Conservation (phyloP, 2,329 filamentous ascomycete genomes). For the Taxawa tesnikishii region DNA sequence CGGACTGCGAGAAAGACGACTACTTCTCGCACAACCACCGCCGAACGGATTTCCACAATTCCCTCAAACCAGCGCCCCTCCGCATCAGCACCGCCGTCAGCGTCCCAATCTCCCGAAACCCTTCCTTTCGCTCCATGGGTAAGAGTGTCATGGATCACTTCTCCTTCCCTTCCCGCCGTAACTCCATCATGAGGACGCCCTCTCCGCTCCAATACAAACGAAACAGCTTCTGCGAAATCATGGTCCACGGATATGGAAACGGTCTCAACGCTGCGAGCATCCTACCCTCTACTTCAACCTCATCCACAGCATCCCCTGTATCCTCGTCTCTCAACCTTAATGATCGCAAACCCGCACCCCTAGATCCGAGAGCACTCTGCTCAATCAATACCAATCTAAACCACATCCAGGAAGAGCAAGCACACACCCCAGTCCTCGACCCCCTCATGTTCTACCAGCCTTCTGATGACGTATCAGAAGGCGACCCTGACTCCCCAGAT, state of each 20-base stretch:
- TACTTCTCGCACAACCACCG: constrained; percentile 14
- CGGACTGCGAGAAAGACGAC: constrained; percentile 32
- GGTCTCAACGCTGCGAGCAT: neutral
- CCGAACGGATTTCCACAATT: constrained; percentile 2
- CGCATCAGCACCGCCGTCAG: constrained; percentile 5
- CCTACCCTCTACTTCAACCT: constrained; percentile 1
- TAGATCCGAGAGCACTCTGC: neutral
- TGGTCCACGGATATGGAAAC: neutral
- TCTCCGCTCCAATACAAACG: constrained; percentile 1
- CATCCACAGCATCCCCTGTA: constrained; percentile 1
- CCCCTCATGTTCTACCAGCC: constrained; percentile 5
- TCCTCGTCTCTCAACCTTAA: no score
- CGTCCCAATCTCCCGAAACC: constrained; percentile 5
- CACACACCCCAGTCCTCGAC: constrained; percentile 7
- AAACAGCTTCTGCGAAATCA: neutral
- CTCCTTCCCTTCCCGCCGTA: constrained; percentile 5
- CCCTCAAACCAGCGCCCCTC: constrained; percentile 6
- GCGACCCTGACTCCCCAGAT: neutral
- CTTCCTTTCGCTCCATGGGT: constrained; percentile 4
- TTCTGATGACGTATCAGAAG: neutral
- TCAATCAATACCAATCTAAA: neutral
- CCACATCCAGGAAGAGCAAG: constrained; percentile 1
- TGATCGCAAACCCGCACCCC: constrained; percentile 2
- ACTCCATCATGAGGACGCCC: neutral
- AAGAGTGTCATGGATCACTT: constrained; percentile 4